Conservation (phyloP, 257 asterid genomes). For the Solanum gracilifrons region DNA sequence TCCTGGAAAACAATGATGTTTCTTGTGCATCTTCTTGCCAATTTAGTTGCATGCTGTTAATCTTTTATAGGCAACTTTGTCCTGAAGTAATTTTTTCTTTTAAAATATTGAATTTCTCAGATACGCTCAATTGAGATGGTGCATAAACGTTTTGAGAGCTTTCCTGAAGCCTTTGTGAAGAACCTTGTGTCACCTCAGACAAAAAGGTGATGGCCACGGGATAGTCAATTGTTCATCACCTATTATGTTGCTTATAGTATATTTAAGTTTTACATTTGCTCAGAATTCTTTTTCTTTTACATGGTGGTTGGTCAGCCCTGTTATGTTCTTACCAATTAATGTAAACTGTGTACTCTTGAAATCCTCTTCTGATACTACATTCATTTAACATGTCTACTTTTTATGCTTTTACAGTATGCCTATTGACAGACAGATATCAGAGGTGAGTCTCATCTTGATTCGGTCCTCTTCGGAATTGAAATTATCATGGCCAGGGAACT, state of each 20-base stretch:
- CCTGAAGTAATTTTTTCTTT: background rate
- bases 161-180: slow-evolving; percentile 87
- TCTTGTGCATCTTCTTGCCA: background rate
- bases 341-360: background rate
- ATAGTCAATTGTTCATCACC: background rate
- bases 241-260: background rate
- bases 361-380: background rate
- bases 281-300: background rate
- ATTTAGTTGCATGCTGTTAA: background rate
- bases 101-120: slow-evolving; percentile 30
- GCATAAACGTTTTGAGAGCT: slow-evolving; percentile 93
- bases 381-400: background rate
- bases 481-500: background rate
- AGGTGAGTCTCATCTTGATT: slow-evolving; percentile 38
- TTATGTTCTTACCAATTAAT: background rate
- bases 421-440: slow-evolving; percentile 40
- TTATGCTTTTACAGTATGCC: slow-evolving; percentile 55
- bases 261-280: background rate
- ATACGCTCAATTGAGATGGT: slow-evolving; percentile 96
- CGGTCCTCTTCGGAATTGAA: background rate
- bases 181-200: slow-evolving; percentile 62
- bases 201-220: slow-evolving; percentile 33
- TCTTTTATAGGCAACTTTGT: background rate
- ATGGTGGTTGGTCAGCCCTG: background rate
- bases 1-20: background rate